Evolutionary conservation across 148 eudicot species (phyloP), one percentile per base, ranked within the genome.

Genomic region (Cornus controversa): DNA sequence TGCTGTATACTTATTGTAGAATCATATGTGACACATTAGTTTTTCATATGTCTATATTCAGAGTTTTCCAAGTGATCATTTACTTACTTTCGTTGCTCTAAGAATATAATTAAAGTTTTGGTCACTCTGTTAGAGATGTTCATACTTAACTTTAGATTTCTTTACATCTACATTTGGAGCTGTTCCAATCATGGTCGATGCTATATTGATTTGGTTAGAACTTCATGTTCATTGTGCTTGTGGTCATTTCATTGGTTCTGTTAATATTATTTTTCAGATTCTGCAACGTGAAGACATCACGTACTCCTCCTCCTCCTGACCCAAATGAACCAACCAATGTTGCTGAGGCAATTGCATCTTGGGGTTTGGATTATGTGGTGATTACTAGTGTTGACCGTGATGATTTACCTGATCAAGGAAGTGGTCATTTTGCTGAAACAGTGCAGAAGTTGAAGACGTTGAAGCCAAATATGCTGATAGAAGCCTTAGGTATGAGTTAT

Each of bases 361-460:
- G 99, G 99, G 97, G 99, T 78, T 87, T 95, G 83, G 99, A 95
- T 67, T 95, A 95, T 81, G 92, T 95, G 72, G 99, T 95, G 65
- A 95, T 95, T 78, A 95, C 99, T 73, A 95, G 99, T 85, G 99
- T 95, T 80, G 99, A 95, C 77, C 90, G 97, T 64, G 99, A 95
- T 87, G 99, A 95, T 85, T 87, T 95, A 79, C 84, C 90, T 64
- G 99, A 95, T 78, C 99, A 95, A 89, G 99, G 99, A 83, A 95
- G 99, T 79, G 92, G 91, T 27, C 99, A 95, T 87, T 95, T 95
- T 89, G 91, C 97, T 23, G 97, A 95, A 84, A 95, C 99, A 34
- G 97, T 95, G 79, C 93, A 90, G 87, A 95, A 87, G 60, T 70
- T 95, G 80, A 95, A 95, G 89, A 80, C 75, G 27, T 72, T 93